Evolutionary conservation across 768 basidiomycete species (phyloP).

Genomic region (Cystofilobasidium ferigula): DNA sequence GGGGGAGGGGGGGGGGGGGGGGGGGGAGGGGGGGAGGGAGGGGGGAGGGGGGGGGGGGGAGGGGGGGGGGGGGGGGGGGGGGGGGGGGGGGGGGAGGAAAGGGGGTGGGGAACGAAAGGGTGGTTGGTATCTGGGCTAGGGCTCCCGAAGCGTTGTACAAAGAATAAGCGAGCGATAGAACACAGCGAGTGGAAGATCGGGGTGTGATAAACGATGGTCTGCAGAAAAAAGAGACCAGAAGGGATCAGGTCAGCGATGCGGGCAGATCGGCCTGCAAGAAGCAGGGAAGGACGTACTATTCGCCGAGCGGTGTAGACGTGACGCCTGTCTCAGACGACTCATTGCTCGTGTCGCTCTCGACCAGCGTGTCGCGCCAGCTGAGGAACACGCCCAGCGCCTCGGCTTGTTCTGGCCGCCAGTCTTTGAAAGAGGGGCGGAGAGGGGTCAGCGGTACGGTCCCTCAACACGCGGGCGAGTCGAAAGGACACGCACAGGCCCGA

Average conservation of each 20-base stretch:
- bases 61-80: too few species aligned
- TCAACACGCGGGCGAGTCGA: not conserved
- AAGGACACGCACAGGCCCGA: not conserved
- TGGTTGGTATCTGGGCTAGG: too few species aligned
- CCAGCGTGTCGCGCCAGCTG: slow-evolving; percentile 6
- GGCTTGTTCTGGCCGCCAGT: slow-evolving; percentile 14
- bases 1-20: too few species aligned
- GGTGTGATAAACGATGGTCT: not conserved
- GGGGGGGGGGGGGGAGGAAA: too few species aligned
- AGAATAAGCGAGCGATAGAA: too few species aligned
- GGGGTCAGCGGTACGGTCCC: not conserved
- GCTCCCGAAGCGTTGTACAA: too few species aligned
- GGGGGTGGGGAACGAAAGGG: too few species aligned
- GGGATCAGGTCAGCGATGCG: not conserved
- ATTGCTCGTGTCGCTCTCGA: slow-evolving; percentile 7
- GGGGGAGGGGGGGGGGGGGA: too few species aligned
- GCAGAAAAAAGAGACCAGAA: not conserved
- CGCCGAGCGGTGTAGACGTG: not conserved
- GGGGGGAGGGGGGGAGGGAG: too few species aligned
- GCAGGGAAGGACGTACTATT: not conserved
- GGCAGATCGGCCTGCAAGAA: not conserved
- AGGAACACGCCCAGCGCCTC: slow-evolving; percentile 1
- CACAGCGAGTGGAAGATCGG: too few species aligned
- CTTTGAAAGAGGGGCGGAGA: not conserved
- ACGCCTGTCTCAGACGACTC: not conserved